Conservation (phyloP, 2,329 filamentous ascomycete species). For the Phyllosticta capitalensis region DNA sequence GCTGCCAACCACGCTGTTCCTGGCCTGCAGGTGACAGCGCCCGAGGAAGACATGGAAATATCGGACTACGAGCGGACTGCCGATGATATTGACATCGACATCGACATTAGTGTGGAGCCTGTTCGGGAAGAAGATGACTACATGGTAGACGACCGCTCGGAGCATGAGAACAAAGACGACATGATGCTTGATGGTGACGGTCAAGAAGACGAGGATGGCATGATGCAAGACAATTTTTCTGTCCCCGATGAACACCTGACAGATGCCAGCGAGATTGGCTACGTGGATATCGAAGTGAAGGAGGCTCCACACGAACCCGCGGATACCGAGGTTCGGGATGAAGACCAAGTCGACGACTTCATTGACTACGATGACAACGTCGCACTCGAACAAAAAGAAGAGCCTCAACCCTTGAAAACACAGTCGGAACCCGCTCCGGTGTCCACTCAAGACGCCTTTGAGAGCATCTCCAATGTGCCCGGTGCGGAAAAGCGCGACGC, state of each 20-base stretch:
- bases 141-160: slow-evolving; percentile 40
- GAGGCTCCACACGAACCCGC: background rate
- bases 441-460: background rate
- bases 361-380: slow-evolving; percentile 10
- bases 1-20: slow-evolving; percentile 11
- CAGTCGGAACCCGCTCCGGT: background rate
- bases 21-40: slow-evolving; percentile 24
- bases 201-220: slow-evolving; percentile 9
- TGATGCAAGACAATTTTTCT: slow-evolving; percentile 11
- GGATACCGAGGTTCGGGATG: slow-evolving; percentile 13
- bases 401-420: background rate
- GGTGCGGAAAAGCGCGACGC: background rate
- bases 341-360: slow-evolving; percentile 13
- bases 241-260: slow-evolving; percentile 14
- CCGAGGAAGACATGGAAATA: slow-evolving; percentile 48
- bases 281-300: slow-evolving; percentile 9
- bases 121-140: slow-evolving; percentile 39
- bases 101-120: slow-evolving; percentile 37
- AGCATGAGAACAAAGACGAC: slow-evolving; percentile 22
- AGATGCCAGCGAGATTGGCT: slow-evolving; percentile 13
- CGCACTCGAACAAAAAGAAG: background rate
- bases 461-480: background rate
- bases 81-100: slow-evolving; percentile 50
- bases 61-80: slow-evolving; percentile 36
- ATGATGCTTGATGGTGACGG: slow-evolving; percentile 28